phyloP scores from a whole-genome alignment of 805 yeast species.

The Kluyveromyces wickerhamii region DNA sequence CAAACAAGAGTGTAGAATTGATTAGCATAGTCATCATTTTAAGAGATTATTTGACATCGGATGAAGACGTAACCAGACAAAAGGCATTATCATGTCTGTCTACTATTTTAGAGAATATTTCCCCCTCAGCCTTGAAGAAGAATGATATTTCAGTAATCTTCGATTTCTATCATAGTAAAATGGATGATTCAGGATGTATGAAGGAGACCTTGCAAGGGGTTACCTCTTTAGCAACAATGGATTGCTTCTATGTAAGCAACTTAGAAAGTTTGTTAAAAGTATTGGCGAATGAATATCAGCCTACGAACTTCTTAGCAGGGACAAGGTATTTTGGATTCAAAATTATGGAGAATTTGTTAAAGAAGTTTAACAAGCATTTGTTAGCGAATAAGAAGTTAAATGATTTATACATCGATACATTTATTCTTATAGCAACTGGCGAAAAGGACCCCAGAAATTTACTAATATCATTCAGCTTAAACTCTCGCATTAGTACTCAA shows the following conservation, averaged over 20 bases:
- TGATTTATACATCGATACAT: constrained; percentile 45
- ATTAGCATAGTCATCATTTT: constrained; percentile 48
- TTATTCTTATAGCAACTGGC: constrained; percentile 64
- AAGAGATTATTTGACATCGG: constrained; percentile 58
- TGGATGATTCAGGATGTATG: constrained; percentile 54
- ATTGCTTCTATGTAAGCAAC: constrained; percentile 36
- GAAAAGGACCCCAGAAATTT: constrained; percentile 94
- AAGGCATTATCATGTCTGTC: constrained; percentile 41
- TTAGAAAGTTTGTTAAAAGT: constrained; percentile 32
- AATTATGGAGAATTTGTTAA: constrained; percentile 35
- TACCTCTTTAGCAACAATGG: constrained; percentile 42
- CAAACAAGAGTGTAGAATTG: constrained; percentile 28
- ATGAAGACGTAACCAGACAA: constrained; percentile 43
- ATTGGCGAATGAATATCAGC: constrained; percentile 38
- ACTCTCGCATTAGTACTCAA: constrained; percentile 36
- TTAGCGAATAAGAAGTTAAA: constrained; percentile 19
- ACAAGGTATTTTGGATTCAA: constrained; percentile 53
- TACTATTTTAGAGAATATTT: constrained; percentile 28
- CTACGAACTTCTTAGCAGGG: constrained; percentile 52
- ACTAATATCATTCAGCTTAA: constrained; percentile 56
- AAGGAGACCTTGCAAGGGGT: constrained; percentile 49
- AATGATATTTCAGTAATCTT: constrained; percentile 35
- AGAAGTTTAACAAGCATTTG: constrained; percentile 21
- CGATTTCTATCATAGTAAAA: constrained; percentile 54
- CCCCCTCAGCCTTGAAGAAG: constrained; percentile 25